Conservation (phyloP, 176 grass and related monocot species). For the Zea mays region Zm-B73-REFERENCE-NAM-5.0 NC_050097.1:181883501-181884000, state of each 20-base stretch:
- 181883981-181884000: too few relatives aligned
- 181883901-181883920: too few relatives aligned
- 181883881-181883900: too few relatives aligned
- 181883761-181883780: conserved; percentile 55
- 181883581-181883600: conserved; percentile 81
- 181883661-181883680: conserved; percentile 62
- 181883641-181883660: conserved; percentile 77
- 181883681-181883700: conserved; percentile 78
- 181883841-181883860: too few relatives aligned
- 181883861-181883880: too few relatives aligned
- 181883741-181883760: conserved; percentile 52
- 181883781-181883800: conserved; percentile 76
- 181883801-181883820: conserved; percentile 97
- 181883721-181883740: conserved; percentile 57
- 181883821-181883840: conserved; percentile 77
- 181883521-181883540: conserved; percentile 83
- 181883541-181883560: conserved; percentile 94
- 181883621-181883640: conserved; percentile 95
- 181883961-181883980: too few relatives aligned
- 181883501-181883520: conserved; percentile 47
- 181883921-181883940: too few relatives aligned
- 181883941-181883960: too few relatives aligned
- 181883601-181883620: conserved; percentile 90
- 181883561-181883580: conserved; percentile 67
- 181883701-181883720: conserved; percentile 80